Base-by-base conservation (phyloP, 176 grass and related monocot genomes). In the Carex cristatella region DNA sequence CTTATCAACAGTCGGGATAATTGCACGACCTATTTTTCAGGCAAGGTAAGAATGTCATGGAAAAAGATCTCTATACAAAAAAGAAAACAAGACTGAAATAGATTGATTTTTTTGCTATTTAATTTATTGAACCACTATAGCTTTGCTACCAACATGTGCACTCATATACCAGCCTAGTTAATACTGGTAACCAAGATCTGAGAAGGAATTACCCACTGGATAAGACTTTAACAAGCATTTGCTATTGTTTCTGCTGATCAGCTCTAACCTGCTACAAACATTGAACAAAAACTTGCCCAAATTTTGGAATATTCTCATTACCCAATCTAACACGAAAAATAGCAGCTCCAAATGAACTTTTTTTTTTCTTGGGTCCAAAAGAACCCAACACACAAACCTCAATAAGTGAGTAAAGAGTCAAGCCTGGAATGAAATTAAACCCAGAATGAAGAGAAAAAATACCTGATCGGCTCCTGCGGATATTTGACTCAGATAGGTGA, bases 381-480 rank as follows among this genome's bases (percentile, higher is more conserved):
- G 18, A 49, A 49, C 40, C 42, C 69, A 23, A 68, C 31, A 68
- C 3, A 44, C 49, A 57, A 56, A 78, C 28, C 14, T 31, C 27
- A 77, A 56, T 14, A 2, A 31, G 4, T 56, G 73, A 54, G 23
- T 46, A 72, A 19, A 11, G 46, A 76, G 2, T 49, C 2, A 49
- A 1, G 56, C 49, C 11, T 14, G 27, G 73, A 31, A 77, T 15
- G 12, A 55, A 40, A 54, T 27, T 56, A 27, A 55, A 69, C 66
- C 10, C 19, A 56, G 10, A 55, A 16, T 32, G 51, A 6, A 78
- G 74, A 78, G 42, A 74, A 74, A 40, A 73, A 11, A 3, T 78
- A 78, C 74, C 74, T 57, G 74, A 78, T 78, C 74, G 74, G 74
- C 12, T 78, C 51, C 74, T 32, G 51, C 74, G 27, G 49, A 78